These are phyloP conservation scores for Aureobasidium sp. DNA, from an alignment of 2,329 filamentous ascomycete genomes.

Conservation along the genomic window DNA sequence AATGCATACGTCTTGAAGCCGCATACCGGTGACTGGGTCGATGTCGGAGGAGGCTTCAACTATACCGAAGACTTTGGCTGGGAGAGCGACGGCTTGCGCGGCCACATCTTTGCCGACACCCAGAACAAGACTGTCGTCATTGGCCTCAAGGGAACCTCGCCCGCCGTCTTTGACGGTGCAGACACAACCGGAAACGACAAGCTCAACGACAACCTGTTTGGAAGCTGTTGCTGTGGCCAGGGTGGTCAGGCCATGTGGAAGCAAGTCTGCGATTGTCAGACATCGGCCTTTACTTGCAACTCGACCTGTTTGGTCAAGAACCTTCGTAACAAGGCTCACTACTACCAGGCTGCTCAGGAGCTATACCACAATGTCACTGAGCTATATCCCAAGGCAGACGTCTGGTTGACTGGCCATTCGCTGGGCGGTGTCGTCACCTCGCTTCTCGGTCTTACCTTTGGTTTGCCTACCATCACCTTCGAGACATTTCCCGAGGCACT, in stretches of 20 bases:
- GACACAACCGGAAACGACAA: constrained; percentile 97
- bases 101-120: constrained; percentile 86
- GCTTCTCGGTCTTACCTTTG: constrained; percentile 86
- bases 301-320: constrained; percentile 76
- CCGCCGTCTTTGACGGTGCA: constrained; percentile 91
- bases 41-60: constrained; percentile 73
- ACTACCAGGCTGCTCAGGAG: constrained; percentile 83
- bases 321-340: constrained; percentile 74
- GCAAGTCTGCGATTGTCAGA: constrained; percentile 89
- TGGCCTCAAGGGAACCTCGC: constrained; percentile 77
- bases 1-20: constrained; percentile 79
- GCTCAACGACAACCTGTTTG: constrained; percentile 94
- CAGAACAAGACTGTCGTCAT: constrained; percentile 83
- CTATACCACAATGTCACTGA: constrained; percentile 89
- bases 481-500: constrained; percentile 89
- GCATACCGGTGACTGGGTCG: constrained; percentile 70
- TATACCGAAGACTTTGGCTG: constrained; percentile 86
- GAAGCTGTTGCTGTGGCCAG: constrained; percentile 95
- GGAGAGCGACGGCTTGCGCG: constrained; percentile 80
- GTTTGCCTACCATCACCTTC: constrained; percentile 83
- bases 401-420: constrained; percentile 91
- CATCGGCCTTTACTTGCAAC: constrained; percentile 82
- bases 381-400: constrained; percentile 72
- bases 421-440: constrained; percentile 83
- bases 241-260: constrained; percentile 86